phyloP scores from a whole-genome alignment of 495 filamentous ascomycete species.

The Penicillium dipodomyicola region DNA sequence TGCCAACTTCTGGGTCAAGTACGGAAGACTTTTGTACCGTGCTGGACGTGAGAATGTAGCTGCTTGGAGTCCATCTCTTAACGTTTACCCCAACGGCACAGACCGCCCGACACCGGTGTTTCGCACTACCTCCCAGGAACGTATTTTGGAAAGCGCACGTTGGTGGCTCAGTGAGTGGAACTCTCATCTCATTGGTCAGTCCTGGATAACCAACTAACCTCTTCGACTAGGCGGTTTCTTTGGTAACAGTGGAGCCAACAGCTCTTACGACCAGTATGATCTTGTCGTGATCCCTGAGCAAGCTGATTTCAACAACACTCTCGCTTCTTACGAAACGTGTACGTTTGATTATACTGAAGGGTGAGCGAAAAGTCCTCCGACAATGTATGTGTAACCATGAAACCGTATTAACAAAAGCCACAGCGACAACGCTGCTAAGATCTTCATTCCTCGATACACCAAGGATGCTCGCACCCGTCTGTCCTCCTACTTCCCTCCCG shows the following conservation, averaged over 20 bases:
- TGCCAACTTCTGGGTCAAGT: conserved; percentile 51
- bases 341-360: conserved; percentile 21
- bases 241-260: conserved; percentile 38
- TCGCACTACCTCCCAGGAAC: conserved; percentile 48
- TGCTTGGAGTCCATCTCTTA: conserved; percentile 43
- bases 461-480: conserved; percentile 26
- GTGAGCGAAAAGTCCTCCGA: conserved; percentile 13
- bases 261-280: conserved; percentile 41
- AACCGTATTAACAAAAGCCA: background rate
- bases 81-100: conserved; percentile 45
- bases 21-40: conserved; percentile 50
- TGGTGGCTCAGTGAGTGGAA: conserved; percentile 41
- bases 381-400: background rate
- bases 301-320: conserved; percentile 48
- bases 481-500: conserved; percentile 25
- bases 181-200: background rate
- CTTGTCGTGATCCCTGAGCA: conserved; percentile 50
- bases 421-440: conserved; percentile 25
- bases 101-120: conserved; percentile 44
- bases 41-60: conserved; percentile 39
- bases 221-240: conserved; percentile 35
- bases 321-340: conserved; percentile 47
- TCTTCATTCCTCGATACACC: conserved; percentile 30
- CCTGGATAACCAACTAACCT: conserved; percentile 9
- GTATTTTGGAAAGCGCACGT: conserved; percentile 48